Base-by-base conservation (phyloP, 2,329 filamentous ascomycete genomes). In the Lecanicillium sp. region DNA sequence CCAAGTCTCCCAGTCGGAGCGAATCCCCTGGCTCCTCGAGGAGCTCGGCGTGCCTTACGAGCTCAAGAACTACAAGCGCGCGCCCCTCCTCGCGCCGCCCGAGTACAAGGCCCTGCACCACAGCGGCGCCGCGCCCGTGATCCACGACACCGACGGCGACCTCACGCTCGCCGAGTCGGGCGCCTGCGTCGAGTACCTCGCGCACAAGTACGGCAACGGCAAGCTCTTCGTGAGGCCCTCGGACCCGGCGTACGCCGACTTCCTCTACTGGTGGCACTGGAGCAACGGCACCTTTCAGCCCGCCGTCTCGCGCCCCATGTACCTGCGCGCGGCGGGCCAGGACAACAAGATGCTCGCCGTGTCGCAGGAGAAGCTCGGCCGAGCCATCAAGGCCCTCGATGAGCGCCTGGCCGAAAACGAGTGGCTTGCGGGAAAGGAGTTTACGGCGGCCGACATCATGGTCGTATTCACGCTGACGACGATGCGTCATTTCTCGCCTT, bases 391-490 rank as follows among this genome's bases (percentile, higher is more conserved):
- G n/a, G 60, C 66, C 1, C 51, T 84, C 21, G 70, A 86, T 32
- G 61, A 71, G 2, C 65, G 75, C 10, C 58, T 86, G 3, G 55
- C 53, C 3, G 51, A 62, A 1, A 73, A 68, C 29, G 58, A 66
- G 7, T 87, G 74, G 69, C 63, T 87, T 19, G 80, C 77, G 0
- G 84, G 83, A 2, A 64, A 72, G 0, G 69, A 81, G 43, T 78
- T 87, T 50, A 84, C 79, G 0, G 79, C 70, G 1, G 83, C 83
- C 1, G 84, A 87, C 61, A 67, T 84, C 32, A 84, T 86, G 79
- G 67, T 65, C 4, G 70, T 82, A 0, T 84, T 76, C 56, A 67
- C 70, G 12, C 63, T 86, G 27, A 83, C 81, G 1, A 86, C 80
- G 2, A 73, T 79, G 70, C 68, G 83, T 14, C 66, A 68, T 41